phyloP scores from a whole-genome alignment of 129 eudicot genomes.

The Chrysanthemum seticuspe region DNA sequence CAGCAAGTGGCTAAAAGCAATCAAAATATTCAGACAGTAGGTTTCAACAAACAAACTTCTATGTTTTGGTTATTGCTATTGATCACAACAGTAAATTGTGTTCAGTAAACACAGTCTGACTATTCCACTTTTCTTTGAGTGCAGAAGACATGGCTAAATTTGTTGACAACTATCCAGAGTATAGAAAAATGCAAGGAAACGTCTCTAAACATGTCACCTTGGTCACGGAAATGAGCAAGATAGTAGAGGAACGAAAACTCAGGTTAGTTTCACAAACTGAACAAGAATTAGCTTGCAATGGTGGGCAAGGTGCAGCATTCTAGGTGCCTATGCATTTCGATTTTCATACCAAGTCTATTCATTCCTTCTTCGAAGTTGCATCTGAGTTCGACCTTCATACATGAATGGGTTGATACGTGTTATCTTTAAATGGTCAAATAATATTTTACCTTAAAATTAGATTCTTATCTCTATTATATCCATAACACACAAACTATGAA shows the following conservation, averaged over 20 bases:
- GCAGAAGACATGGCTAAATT: slow-evolving; percentile 99
- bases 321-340: slow-evolving; percentile 52
- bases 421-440: too few species aligned
- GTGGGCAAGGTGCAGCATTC: slow-evolving; percentile 98
- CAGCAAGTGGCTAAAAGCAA: slow-evolving; percentile 98
- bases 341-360: slow-evolving; percentile 2
- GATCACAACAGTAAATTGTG: slow-evolving; percentile 17
- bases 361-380: neutral
- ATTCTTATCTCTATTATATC: too few species aligned
- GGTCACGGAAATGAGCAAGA: slow-evolving; percentile 98
- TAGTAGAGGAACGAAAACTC: slow-evolving; percentile 95
- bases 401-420: too few species aligned
- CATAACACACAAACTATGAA: neutral
- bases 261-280: slow-evolving; percentile 94
- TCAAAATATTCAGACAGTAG: slow-evolving; percentile 92
- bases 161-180: slow-evolving; percentile 97
- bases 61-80: slow-evolving; percentile 17
- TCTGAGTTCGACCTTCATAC: too few species aligned
- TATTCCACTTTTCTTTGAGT: slow-evolving; percentile 17
- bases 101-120: slow-evolving; percentile 16
- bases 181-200: slow-evolving; percentile 93
- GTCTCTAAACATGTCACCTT: slow-evolving; percentile 97
- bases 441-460: too few species aligned
- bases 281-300: slow-evolving; percentile 98
- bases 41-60: slow-evolving; percentile 38